phyloP scores from a whole-genome alignment of 495 filamentous ascomycete species.

The Aspergillus saccharolyticus region DNA sequence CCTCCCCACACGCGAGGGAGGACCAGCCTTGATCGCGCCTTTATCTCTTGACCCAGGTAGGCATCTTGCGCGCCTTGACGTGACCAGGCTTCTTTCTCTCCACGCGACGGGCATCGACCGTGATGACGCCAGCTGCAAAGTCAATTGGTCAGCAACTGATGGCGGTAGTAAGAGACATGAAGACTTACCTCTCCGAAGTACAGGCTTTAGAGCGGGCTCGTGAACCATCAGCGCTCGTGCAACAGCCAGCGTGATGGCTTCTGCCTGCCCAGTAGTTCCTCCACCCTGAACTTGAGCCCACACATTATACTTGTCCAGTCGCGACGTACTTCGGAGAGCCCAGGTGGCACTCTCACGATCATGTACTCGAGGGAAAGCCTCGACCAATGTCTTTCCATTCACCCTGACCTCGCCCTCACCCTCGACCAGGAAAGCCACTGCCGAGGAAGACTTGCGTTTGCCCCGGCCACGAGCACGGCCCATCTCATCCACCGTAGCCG shows the following conservation, averaged over 20 bases:
- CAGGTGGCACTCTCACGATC: constrained; percentile 93
- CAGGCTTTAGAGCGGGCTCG: constrained; percentile 83
- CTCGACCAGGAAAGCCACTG: constrained; percentile 82
- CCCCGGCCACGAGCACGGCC: constrained; percentile 76
- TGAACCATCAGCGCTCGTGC: constrained; percentile 83
- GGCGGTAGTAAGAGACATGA: not conserved
- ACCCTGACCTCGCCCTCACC: constrained; percentile 84
- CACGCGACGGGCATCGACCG: constrained; percentile 83
- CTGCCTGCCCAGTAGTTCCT: constrained; percentile 90
- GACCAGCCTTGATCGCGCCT: constrained; percentile 14
- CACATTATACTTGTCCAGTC: constrained; percentile 95
- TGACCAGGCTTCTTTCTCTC: constrained; percentile 98
- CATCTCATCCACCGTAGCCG: constrained; percentile 58
- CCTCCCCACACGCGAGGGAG: constrained; percentile 7
- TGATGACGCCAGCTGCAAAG: constrained; percentile 76
- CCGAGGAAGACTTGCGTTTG: constrained; percentile 77
- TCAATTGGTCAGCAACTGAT: constrained; percentile 18
- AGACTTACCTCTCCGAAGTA: constrained; percentile 78
- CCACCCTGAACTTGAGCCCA: constrained; percentile 81
- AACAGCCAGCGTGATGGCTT: constrained; percentile 89
- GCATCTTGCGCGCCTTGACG: constrained; percentile 96
- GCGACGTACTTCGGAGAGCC: constrained; percentile 75
- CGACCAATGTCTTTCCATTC: constrained; percentile 76
- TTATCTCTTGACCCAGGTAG: constrained; percentile 87
- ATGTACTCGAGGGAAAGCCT: constrained; percentile 80